Base-by-base conservation (phyloP, 2,329 filamentous ascomycete genomes). In the Botrytis aclada region DNA sequence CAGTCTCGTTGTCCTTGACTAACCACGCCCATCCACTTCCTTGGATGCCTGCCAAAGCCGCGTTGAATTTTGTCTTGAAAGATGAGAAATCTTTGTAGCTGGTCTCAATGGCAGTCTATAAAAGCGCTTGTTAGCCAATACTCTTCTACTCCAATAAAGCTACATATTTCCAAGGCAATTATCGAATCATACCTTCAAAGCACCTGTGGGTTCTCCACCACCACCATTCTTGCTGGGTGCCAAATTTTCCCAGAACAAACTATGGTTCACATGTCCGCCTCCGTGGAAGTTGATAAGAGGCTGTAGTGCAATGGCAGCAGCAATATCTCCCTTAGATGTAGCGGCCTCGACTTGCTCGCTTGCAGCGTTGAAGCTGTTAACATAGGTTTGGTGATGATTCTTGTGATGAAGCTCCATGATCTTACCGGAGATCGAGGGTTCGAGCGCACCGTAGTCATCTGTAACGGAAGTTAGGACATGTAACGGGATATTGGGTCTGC, bases 401-500 rank as follows among this genome's bases (percentile, higher is more conserved):
- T 89, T 91, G 89, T 97, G 93, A 87, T 97, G 95, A 63, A 97
- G 89, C 86, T 97, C 93, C 95, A 97, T 97, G 86, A 97, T 97
- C 85, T 96, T 90, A 82, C 92, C 92, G 66, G 92, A 95, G 85
- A 97, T 90, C 80, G 86, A 81, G 69, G 89, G 89, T 86, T 99
- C 96, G 80, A 99, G 94, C 70, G 95, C 96, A 82, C 92, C 93
- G 84, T 98, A 99, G 87, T 98, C 96, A 82, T 98, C 95, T 97
- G 77, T 47, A 32, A 29, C 22, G 6, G 7, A 5, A 37, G 70
- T 76, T 69, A 75, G 64, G 32, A 47, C 14, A 60, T 47, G 3
- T 51, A 4, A 29, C 32, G 20, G 9, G 29, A 54, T 25, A 62
- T 22, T 9, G 32, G 34, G 29, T 41, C 51, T 37, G 14, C 14